phyloP scores from a whole-genome alignment of 1,284 basidiomycete species.

The Apiotrichum sp. region DNA sequence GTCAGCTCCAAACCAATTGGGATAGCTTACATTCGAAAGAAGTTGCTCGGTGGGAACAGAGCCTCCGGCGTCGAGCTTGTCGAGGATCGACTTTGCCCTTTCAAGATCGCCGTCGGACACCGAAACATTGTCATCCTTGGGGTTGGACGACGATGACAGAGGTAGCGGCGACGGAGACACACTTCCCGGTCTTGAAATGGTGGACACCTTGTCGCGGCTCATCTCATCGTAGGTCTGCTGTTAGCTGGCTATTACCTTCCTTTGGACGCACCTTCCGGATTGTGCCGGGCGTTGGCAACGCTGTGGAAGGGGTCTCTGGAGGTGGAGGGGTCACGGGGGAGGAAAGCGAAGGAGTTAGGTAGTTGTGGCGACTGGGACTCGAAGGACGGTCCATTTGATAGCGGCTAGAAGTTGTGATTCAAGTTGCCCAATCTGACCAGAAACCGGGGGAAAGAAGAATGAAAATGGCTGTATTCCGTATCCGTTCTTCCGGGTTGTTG shows the following conservation, averaged over 20 bases:
- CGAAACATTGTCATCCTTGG: neutral
- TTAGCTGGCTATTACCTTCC: neutral
- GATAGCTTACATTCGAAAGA: conserved; percentile 25
- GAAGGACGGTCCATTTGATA: conserved; percentile 3
- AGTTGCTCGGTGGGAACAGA: conserved; percentile 17
- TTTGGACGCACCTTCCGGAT: neutral
- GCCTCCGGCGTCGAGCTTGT: conserved; percentile 5
- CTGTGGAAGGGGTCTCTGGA: conserved; percentile 20
- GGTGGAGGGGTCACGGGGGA: conserved; percentile 24
- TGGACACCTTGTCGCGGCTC: neutral
- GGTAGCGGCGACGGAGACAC: neutral
- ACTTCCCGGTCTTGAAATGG: neutral
- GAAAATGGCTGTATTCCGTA: no score
- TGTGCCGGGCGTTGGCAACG: conserved; percentile 21
- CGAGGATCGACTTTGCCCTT: conserved; percentile 15
- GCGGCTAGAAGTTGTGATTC: no score
- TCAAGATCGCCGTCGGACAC: conserved; percentile 16
- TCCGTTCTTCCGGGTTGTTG: no score
- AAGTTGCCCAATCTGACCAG: no score
- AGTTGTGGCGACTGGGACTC: conserved; percentile 16
- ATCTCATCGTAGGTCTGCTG: neutral
- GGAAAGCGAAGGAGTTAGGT: conserved; percentile 19
- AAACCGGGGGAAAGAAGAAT: no score
- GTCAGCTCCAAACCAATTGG: no score
- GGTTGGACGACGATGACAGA: neutral